phyloP scores from a whole-genome alignment of 331 rosid genomes.

The Telfairia occidentalis region DNA sequence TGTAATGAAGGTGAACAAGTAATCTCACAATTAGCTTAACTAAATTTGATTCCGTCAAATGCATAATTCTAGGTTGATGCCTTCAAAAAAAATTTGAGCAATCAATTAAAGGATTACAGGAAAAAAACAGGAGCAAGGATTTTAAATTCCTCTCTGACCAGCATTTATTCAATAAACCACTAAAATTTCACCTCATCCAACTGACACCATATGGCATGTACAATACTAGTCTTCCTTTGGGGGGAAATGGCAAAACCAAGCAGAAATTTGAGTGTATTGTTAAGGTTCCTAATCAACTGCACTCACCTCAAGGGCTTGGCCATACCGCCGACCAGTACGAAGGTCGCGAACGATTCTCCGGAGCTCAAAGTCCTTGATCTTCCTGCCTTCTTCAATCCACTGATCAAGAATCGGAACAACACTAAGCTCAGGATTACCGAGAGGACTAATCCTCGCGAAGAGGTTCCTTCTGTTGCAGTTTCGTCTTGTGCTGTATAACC shows the following conservation, averaged over 20 bases:
- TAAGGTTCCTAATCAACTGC: no score
- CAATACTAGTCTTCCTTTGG: not conserved
- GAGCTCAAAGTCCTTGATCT: constrained; percentile 19
- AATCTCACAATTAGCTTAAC: not conserved
- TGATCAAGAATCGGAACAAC: constrained; percentile 42
- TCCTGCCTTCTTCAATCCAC: constrained; percentile 45
- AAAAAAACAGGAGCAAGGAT: not conserved
- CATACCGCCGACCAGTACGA: constrained; percentile 36
- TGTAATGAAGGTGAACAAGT: not conserved
- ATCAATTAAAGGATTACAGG: not conserved
- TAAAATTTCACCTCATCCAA: not conserved
- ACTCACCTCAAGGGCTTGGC: constrained; percentile 61
- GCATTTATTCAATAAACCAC: not conserved
- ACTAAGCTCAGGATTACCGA: constrained; percentile 46
- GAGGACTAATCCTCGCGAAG: constrained; percentile 46
- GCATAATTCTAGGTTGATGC: not conserved
- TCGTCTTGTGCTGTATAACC: constrained; percentile 20
- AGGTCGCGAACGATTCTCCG: constrained; percentile 32
- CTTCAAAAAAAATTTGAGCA: not conserved
- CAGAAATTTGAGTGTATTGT: not conserved
- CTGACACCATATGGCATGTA: not conserved
- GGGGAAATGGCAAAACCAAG: not conserved
- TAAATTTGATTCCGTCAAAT: not conserved
- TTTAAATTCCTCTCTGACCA: not conserved
- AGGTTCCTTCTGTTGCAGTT: constrained; percentile 23